Evolutionary conservation across 164 flowering plant species (phyloP).

Genomic region (Dillenia turbinata): DNA sequence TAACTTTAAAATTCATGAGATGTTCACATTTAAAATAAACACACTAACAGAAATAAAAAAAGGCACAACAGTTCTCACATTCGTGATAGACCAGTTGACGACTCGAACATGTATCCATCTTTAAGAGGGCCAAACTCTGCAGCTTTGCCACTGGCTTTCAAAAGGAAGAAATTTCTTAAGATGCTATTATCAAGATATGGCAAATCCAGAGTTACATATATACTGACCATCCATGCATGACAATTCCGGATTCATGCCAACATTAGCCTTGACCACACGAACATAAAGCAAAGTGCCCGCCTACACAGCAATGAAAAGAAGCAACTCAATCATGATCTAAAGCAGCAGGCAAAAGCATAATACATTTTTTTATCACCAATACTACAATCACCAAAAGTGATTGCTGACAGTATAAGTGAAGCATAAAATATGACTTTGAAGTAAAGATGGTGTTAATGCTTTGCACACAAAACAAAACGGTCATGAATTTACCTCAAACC

Average conservation of each 20-base stretch:
- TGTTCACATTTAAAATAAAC: too few species aligned
- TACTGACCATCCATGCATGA: slow-evolving; percentile 88
- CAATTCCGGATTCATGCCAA: slow-evolving; percentile 90
- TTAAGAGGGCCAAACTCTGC: slow-evolving; percentile 81
- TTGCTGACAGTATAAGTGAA: too few species aligned
- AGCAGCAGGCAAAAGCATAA: too few species aligned
- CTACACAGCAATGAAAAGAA: slow-evolving; percentile 29
- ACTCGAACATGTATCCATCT: slow-evolving; percentile 86
- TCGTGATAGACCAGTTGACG: slow-evolving; percentile 84
- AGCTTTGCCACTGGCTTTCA: slow-evolving; percentile 76
- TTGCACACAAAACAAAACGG: too few species aligned
- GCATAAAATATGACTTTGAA: too few species aligned
- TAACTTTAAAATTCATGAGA: not conserved
- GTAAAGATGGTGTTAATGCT: too few species aligned
- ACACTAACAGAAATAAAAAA: not conserved
- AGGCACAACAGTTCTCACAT: slow-evolving; percentile 36
- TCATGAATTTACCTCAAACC: slow-evolving; percentile 60
- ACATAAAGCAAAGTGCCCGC: slow-evolving; percentile 75
- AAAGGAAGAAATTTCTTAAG: slow-evolving; percentile 2
- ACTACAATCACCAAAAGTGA: too few species aligned
- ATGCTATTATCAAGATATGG: not conserved
- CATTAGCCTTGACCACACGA: slow-evolving; percentile 85
- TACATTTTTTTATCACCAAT: too few species aligned
- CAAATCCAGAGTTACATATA: slow-evolving; percentile 2
- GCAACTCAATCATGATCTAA: not conserved